phyloP scores from a whole-genome alignment of 495 filamentous ascomycete species.

The Penicillium macrosclerotiorum region DNA sequence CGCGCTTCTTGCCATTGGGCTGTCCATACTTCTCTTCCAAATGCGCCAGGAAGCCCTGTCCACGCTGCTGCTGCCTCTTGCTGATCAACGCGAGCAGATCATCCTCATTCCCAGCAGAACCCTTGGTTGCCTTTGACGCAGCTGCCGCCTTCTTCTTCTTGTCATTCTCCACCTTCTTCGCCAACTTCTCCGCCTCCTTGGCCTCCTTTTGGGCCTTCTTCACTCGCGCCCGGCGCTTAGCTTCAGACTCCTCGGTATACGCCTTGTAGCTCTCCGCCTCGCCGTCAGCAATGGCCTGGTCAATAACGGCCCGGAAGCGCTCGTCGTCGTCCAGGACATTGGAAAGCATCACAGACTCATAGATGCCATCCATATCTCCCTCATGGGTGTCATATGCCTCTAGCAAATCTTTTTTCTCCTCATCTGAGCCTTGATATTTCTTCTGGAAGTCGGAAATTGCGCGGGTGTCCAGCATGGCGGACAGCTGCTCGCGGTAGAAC shows the following conservation, averaged over 20 bases:
- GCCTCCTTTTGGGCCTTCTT: slow-evolving; percentile 64
- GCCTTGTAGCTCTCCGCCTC: slow-evolving; percentile 62
- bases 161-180: slow-evolving; percentile 69
- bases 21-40: slow-evolving; percentile 29
- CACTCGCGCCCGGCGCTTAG: slow-evolving; percentile 59
- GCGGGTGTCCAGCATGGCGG: slow-evolving; percentile 64
- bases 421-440: slow-evolving; percentile 81
- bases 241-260: slow-evolving; percentile 70
- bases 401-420: slow-evolving; percentile 75
- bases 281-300: slow-evolving; percentile 69
- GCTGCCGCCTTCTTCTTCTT: slow-evolving; percentile 41
- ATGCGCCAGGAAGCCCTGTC: slow-evolving; percentile 23
- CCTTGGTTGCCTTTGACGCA: slow-evolving; percentile 35
- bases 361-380: slow-evolving; percentile 73
- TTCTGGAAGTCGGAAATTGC: slow-evolving; percentile 69
- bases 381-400: slow-evolving; percentile 65
- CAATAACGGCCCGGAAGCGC: slow-evolving; percentile 75
- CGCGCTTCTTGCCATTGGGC: slow-evolving; percentile 27
- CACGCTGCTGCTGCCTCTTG: slow-evolving; percentile 26
- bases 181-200: slow-evolving; percentile 66
- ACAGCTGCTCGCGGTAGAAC: slow-evolving; percentile 82
- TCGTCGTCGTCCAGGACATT: slow-evolving; percentile 83
- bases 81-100: slow-evolving; percentile 25
- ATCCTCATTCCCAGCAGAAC: slow-evolving; percentile 14
- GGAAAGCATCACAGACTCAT: slow-evolving; percentile 80